These are phyloP conservation scores for Xylaria sp. DNA, from an alignment of 2,329 filamentous ascomycete species.

Conservation along the genomic window DNA sequence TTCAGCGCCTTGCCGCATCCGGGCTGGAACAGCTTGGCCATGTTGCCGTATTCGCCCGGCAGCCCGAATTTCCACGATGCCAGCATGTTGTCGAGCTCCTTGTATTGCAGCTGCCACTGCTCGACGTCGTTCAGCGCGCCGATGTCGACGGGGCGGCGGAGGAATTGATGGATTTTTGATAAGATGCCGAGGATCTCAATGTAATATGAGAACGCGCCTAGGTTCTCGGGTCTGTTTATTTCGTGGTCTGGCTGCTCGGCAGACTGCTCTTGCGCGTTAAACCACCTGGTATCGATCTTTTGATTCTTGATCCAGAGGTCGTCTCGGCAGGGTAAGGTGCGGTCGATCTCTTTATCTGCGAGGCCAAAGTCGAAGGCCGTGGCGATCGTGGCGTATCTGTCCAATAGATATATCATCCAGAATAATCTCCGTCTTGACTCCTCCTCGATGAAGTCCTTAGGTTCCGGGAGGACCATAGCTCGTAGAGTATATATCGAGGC, in stretches of 20 bases:
- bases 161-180: slow-evolving; percentile 86
- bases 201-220: slow-evolving; percentile 90
- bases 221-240: slow-evolving; percentile 78
- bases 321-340: slow-evolving; percentile 86
- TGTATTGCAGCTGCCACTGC: slow-evolving; percentile 88
- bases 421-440: slow-evolving; percentile 86
- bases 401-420: slow-evolving; percentile 93
- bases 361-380: slow-evolving; percentile 93
- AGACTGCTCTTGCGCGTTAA: slow-evolving; percentile 64
- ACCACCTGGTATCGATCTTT: slow-evolving; percentile 86
- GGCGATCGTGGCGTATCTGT: slow-evolving; percentile 89
- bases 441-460: slow-evolving; percentile 88
- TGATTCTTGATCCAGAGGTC: slow-evolving; percentile 87
- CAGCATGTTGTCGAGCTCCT: slow-evolving; percentile 82
- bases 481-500: slow-evolving; percentile 90
- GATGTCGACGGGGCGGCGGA: slow-evolving; percentile 91
- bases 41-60: slow-evolving; percentile 85
- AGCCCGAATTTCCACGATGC: slow-evolving; percentile 86
- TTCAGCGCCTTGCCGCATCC: slow-evolving; percentile 76
- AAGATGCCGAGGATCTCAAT: slow-evolving; percentile 90
- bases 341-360: slow-evolving; percentile 89
- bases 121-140: slow-evolving; percentile 85
- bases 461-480: slow-evolving; percentile 84
- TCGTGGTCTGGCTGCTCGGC: slow-evolving; percentile 67
- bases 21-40: slow-evolving; percentile 79